Evolutionary conservation across 805 yeast species (phyloP).

Genomic region (Komagataella populi): DNA sequence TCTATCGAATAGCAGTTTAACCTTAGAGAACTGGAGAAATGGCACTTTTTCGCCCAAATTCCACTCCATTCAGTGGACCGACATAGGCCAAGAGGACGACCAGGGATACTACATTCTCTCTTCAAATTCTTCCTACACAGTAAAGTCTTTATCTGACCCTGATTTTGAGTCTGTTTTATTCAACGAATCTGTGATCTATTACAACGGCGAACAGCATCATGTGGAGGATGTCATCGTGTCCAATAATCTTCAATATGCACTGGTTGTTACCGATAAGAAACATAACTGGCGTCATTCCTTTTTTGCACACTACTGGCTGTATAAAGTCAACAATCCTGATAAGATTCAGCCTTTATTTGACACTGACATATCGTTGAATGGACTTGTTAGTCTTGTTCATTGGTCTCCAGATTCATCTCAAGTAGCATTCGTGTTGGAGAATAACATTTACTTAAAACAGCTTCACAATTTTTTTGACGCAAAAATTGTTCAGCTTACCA

Average conservation of each 20-base stretch:
- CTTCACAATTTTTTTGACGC: slow-evolving; percentile 8
- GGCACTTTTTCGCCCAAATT: slow-evolving; percentile 40
- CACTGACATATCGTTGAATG: slow-evolving; percentile 13
- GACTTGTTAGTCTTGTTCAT: slow-evolving; percentile 29
- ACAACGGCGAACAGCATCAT: slow-evolving; percentile 22
- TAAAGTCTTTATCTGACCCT: slow-evolving; percentile 37
- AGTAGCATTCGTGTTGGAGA: slow-evolving; percentile 54
- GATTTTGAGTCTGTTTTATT: slow-evolving; percentile 30
- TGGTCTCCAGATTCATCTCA: slow-evolving; percentile 67
- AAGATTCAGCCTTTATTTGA: slow-evolving; percentile 11
- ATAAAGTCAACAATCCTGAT: slow-evolving; percentile 1
- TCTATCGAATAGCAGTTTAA: slow-evolving; percentile 14
- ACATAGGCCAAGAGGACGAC: slow-evolving; percentile 31
- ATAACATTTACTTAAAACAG: slow-evolving; percentile 52
- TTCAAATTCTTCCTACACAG: slow-evolving; percentile 31
- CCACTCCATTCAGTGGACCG: slow-evolving; percentile 59
- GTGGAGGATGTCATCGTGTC: slow-evolving; percentile 50
- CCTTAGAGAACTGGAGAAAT: slow-evolving; percentile 34
- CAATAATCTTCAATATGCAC: slow-evolving; percentile 46
- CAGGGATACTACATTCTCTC: slow-evolving; percentile 53
- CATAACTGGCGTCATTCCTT: slow-evolving; percentile 60
- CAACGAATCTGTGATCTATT: slow-evolving; percentile 31
- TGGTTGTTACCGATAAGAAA: slow-evolving; percentile 46
- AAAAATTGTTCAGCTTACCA: slow-evolving; percentile 36
- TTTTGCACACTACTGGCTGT: slow-evolving; percentile 38